Base-by-base conservation (phyloP, 352 stramenopile species). In the Globisporangium rhizosaccharum region DNA sequence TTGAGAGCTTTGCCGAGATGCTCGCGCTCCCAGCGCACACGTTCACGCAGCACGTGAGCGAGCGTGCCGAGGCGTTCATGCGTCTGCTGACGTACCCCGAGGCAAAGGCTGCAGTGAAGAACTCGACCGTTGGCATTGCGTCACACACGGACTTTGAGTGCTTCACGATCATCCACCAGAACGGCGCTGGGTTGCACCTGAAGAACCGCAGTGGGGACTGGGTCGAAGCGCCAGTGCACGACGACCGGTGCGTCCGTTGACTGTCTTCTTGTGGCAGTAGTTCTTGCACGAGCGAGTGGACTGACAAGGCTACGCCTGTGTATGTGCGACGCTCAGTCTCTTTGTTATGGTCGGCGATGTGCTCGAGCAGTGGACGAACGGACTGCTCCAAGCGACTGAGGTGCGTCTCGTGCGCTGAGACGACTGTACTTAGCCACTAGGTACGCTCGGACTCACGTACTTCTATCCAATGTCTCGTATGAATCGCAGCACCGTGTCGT, bases 161-260 rank as follows among this genome's bases (percentile, higher is more conserved):
- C 55, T 92, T 94, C 47, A 94, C 82, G 26, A 81, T 92, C 57
- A 90, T 94, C 61, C 84, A 94, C 56, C 84, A 94, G 59, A 92
- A 90, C 51, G 83, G 75, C 37, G 64, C 77, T 41, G 84, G 84
- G 0, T 54, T 94, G 57, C 82, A 94, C 57, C 57, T 94, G 62
- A 51, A 74, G 23, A 81, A 78, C 47, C 80, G 78, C 51, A 67
- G 75, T 23, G 79, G 79, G 20, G 28, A 68, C 30, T 94, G 84
- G 84, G 70, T 90, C 52, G 66, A 91, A 70, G 79, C 82, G 11
- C 84, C 84, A 3, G 79, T 87, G 20, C 82, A 72, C 15, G 67
- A 85, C 51, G 82, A 92, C 61, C 71, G 83, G 71, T 85, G 65
- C n/a, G 42, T 53, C 56, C 17, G 54, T 45, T 37, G 28, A 33